Evolutionary conservation across 78 protist genomes (phyloP).

Genomic region (Dictyostelium capitatum): DNA sequence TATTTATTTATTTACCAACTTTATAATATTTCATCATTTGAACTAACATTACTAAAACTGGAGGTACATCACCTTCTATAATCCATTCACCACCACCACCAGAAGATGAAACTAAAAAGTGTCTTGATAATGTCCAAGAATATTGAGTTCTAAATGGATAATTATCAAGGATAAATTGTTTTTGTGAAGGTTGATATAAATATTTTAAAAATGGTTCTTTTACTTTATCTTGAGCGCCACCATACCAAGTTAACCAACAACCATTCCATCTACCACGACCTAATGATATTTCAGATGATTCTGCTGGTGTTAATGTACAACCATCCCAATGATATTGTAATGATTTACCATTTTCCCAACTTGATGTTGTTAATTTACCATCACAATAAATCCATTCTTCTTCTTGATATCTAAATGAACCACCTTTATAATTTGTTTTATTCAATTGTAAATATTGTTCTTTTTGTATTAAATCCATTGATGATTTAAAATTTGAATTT

Average conservation of each 20-base stretch:
- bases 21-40: conserved; percentile 77
- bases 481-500: conserved; percentile 70
- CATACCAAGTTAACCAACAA: conserved; percentile 70
- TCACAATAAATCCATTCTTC: conserved; percentile 75
- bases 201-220: conserved; percentile 66
- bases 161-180: conserved; percentile 45
- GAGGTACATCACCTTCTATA: conserved; percentile 74
- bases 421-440: conserved; percentile 46
- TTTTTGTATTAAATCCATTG: conserved; percentile 43
- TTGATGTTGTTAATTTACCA: conserved; percentile 34
- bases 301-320: conserved; percentile 2
- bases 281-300: neutral
- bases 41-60: conserved; percentile 71
- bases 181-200: conserved; percentile 44
- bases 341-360: conserved; percentile 8
- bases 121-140: conserved; percentile 76
- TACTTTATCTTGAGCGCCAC: neutral
- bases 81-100: conserved; percentile 69
- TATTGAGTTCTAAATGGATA: conserved; percentile 55
- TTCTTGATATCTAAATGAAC: conserved; percentile 44
- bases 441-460: conserved; percentile 26
- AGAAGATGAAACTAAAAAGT: conserved; percentile 49
- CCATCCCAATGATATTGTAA: conserved; percentile 75
- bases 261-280: conserved; percentile 82
- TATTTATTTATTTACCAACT: neutral